Conservation (phyloP, 2,329 filamentous ascomycete species). For the Cladophialophora immunda region DNA sequence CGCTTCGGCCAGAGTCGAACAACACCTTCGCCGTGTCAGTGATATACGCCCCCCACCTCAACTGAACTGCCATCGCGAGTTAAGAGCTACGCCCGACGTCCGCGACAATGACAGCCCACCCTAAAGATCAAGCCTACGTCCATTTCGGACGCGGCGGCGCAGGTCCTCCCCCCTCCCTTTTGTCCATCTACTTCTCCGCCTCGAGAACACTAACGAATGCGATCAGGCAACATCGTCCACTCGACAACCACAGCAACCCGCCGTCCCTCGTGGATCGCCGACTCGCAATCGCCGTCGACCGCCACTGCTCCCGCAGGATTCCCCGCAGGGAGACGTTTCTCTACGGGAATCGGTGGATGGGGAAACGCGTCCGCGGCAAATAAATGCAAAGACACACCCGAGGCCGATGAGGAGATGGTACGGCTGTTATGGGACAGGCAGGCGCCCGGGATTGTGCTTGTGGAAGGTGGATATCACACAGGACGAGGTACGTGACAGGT, state of each 20-base stretch:
- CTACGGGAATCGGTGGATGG: conserved; percentile 31
- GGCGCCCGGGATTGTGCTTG: conserved; percentile 50
- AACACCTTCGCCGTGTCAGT: neutral
- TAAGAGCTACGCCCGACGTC: neutral
- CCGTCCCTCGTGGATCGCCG: conserved; percentile 2
- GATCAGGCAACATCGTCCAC: conserved; percentile 79
- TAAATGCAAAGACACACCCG: conserved; percentile 60
- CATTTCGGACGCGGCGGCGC: conserved; percentile 28
- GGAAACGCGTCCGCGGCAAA: conserved; percentile 27
- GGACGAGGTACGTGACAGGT: conserved; percentile 50
- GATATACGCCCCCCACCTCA: neutral
- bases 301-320: neutral
- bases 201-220: neutral
- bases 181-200: neutral
- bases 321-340: conserved; percentile 22
- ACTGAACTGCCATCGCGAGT: neutral
- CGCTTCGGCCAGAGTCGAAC: neutral
- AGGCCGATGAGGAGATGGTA: conserved; percentile 65
- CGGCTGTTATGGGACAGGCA: conserved; percentile 84
- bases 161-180: conserved; percentile 12
- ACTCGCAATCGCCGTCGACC: neutral
- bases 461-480: conserved; percentile 51
- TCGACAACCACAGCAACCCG: conserved; percentile 3
- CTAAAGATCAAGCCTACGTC: conserved; percentile 10
- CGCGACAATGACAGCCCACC: neutral